Percentiles rank a stretch among this genome's conserved stretches.
Evolutionary conservation across 148 eudicot species (phyloP).

Genomic region (Vaccinium myrtillus): DNA sequence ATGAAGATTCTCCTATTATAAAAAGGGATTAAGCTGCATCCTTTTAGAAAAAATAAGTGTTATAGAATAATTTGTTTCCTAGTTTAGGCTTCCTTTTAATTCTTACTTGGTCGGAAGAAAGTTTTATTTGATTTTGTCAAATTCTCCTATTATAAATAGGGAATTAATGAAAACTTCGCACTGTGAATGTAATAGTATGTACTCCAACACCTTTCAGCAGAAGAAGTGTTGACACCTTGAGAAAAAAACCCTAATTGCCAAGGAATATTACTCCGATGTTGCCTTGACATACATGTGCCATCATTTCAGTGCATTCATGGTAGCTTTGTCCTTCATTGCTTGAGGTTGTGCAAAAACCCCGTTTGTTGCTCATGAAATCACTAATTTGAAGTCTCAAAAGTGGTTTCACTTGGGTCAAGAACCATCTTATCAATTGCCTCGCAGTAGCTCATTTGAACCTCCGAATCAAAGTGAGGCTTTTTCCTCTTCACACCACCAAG

Average conservation of each 20-base stretch:
- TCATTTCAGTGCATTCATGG: slow-evolving; percentile 9
- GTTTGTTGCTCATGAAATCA: too few relatives aligned
- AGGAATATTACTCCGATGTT: neutral
- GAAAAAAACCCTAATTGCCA: slow-evolving; percentile 18
- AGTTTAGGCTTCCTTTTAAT: too few relatives aligned
- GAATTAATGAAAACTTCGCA: neutral
- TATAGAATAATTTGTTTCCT: too few relatives aligned
- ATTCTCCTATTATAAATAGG: too few relatives aligned
- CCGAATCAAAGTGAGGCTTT: slow-evolving; percentile 1
- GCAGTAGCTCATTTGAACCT: neutral
- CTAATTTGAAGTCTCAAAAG: too few relatives aligned
- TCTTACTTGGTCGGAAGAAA: too few relatives aligned
- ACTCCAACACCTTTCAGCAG: too few relatives aligned
- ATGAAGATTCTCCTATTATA: too few relatives aligned
- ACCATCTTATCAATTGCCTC: slow-evolving; percentile 11
- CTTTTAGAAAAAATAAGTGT: too few relatives aligned
- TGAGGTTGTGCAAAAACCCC: neutral
- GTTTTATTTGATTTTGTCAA: too few relatives aligned
- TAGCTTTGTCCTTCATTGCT: neutral
- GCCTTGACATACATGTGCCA: neutral
- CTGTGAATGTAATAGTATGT: too few relatives aligned
- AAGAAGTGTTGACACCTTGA: neutral
- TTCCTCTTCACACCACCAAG: neutral
- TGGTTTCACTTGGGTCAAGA: neutral
- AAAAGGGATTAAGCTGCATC: neutral